Base-by-base conservation (phyloP, 768 basidiomycete genomes). In the Boletellus emodensis region DNA sequence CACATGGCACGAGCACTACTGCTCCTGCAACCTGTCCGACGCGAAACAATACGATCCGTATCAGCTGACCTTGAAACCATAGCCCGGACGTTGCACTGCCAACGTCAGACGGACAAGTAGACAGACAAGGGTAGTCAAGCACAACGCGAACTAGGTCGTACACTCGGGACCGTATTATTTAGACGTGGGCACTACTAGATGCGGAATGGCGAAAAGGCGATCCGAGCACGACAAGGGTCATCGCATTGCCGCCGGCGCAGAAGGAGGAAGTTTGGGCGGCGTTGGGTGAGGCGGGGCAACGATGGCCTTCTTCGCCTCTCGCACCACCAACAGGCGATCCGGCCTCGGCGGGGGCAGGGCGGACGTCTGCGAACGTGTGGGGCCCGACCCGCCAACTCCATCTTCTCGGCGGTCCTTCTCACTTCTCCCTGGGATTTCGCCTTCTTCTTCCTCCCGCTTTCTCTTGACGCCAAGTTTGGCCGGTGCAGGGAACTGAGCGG, bases 391-490 rank as follows among this genome's bases (percentile, higher is more conserved):
- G 1, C 33, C 40, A 2, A 41, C 61, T 22, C 33, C 40, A 2
- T 42, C 61, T 22, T 34, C 42, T 46, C 53, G 59, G 7, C 42
- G 57, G 0, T 52, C 65, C 52, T 62, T 66, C 0, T 44, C 53
- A 13, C 59, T 53, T 37, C 55, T 54, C 3, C 3, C 22, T 1
- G 51, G 10, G 1, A 57, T 20, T 13, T 2, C 40, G 0, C 47
- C 50, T 0, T 54, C 60, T 2, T 58, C 63, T 3, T 55, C 61
- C 36, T 66, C 68, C 33, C 66, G 32, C 50, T 68, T 70, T 18
- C 66, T 46, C 30, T 68, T 68, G 0, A 34, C 1, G 3, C 52
- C 57, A 3, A 3, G 15, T 7, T 10, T 48, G n/a, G 15, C 14
- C 32, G 40, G 14, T 1, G 43, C 44, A 0, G 49, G 32, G 3